Evolutionary conservation across 1,139 yeast genomes (phyloP), one percentile per base, ranked within the genome.

Genomic region (Blastobotrys aristatus): DNA sequence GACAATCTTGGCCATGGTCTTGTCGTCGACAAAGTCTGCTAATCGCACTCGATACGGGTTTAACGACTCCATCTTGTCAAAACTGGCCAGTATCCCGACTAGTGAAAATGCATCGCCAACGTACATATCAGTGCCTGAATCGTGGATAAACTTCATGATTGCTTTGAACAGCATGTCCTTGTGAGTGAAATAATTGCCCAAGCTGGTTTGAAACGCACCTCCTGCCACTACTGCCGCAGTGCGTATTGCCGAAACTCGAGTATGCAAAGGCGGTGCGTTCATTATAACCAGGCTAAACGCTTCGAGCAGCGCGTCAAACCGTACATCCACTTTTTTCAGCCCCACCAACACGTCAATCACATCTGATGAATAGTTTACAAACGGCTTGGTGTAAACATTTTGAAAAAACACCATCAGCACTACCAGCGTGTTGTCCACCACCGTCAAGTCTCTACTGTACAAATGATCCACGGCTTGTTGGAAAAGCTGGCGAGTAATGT

Each of bases 21-120:
- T 50, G 35, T 63, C 66, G 46, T 70, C 71, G 14, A 68, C 64
- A 53, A 66, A 68, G 49, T 69, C 74, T 6, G 70, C 59, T n/a
- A 69, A 56, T 13, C 72, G 58, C 17, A 63, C 61, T 37, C 58
- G 62, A 49, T 70, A 69, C 0, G 70, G 69, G 44, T 67, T 66
- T 33, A 31, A 53, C 17, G 68, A 65, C 41, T 67, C 71, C 36
- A 64, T 55, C 46, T 61, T 63, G 53, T 67, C 68, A 45, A 66
- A 60, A 41, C 63, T 63, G 2, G 72, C 65, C 16, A 70, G 53
- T 2, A 68, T 53, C 2, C 73, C 74, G 8, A 70, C 55, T 20
- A 68, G 54, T 2, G 61, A 51, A 40, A 69, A 60, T 1, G 73
- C 74, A 45, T 64, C 64, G 6, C 65, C 66, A 33, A 64, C 53